Conservation (phyloP, 495 filamentous ascomycete genomes). For the Neurospora sp. region DNA sequence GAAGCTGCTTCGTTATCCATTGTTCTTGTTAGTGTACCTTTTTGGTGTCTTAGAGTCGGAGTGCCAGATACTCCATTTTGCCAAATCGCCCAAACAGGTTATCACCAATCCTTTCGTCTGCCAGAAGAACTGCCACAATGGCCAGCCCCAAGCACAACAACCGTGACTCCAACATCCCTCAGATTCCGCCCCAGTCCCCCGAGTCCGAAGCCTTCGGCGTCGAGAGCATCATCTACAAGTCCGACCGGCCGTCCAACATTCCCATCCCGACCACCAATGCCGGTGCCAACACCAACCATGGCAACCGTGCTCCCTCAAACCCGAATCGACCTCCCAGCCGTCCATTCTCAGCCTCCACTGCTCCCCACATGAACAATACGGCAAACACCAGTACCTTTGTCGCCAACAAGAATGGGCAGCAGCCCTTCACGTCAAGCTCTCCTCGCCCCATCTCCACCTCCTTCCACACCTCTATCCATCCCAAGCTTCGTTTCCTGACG, state of each 20-base stretch:
- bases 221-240: constrained; percentile 15
- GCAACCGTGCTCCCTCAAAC: background rate
- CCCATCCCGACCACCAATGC: constrained; percentile 12
- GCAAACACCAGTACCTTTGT: background rate
- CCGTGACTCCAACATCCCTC: constrained; percentile 7
- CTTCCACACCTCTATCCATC: background rate
- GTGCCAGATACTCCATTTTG: background rate
- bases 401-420: background rate
- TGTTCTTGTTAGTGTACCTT: background rate
- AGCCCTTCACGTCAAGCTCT: background rate
- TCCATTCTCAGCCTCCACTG: background rate
- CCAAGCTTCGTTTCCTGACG: constrained; percentile 22
- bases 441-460: background rate
- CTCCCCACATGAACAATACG: background rate
- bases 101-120: background rate
- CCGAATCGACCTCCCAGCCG: background rate
- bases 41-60: background rate
- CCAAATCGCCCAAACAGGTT: background rate
- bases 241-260: constrained; percentile 16
- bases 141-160: background rate
- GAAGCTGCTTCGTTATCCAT: background rate
- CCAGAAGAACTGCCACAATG: background rate
- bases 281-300: background rate
- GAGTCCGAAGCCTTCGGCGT: constrained; percentile 7
- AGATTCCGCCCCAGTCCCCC: constrained; percentile 11